Conservation (phyloP, 2,329 filamentous ascomycete genomes). For the Alternaria alternata region DNA sequence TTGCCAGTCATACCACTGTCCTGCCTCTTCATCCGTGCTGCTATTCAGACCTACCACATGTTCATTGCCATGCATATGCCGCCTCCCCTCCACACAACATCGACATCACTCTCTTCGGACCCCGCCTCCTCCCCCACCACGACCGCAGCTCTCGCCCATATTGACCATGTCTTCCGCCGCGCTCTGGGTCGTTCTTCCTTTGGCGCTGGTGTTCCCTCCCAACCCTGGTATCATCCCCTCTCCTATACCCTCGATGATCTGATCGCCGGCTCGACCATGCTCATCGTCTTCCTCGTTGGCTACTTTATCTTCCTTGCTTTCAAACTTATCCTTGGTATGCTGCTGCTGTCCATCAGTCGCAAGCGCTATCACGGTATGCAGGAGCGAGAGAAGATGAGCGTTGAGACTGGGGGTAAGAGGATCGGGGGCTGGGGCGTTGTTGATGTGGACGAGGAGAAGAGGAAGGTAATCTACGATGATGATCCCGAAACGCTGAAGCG, state of each 20-base stretch:
- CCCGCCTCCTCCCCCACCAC: conserved; percentile 71
- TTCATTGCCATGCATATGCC: conserved; percentile 89
- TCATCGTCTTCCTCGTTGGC: conserved; percentile 82
- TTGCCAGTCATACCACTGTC: conserved; percentile 91
- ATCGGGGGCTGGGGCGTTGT: conserved; percentile 84
- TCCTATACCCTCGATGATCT: conserved; percentile 73
- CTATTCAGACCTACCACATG: conserved; percentile 97
- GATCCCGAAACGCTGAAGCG: conserved; percentile 74
- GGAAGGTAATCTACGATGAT: conserved; percentile 86
- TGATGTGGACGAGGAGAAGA: conserved; percentile 87
- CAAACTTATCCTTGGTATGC: conserved; percentile 89
- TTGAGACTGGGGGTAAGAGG: conserved; percentile 75
- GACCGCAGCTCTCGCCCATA: conserved; percentile 77
- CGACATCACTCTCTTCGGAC: conserved; percentile 72
- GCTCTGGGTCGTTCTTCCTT: conserved; percentile 79
- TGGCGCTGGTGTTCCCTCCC: conserved; percentile 42
- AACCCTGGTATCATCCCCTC: conserved; percentile 39
- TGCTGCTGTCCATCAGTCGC: conserved; percentile 79
- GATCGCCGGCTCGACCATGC: conserved; percentile 81
- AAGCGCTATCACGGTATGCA: conserved; percentile 85
- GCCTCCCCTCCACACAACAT: conserved; percentile 71
- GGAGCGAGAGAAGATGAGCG: conserved; percentile 62
- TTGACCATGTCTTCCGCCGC: conserved; percentile 79
- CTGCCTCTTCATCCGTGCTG: conserved; percentile 93
- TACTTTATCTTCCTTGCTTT: conserved; percentile 83